Conservation (phyloP, 192 early-diverging fungal genomes). For the Backusella sp. region DNA sequence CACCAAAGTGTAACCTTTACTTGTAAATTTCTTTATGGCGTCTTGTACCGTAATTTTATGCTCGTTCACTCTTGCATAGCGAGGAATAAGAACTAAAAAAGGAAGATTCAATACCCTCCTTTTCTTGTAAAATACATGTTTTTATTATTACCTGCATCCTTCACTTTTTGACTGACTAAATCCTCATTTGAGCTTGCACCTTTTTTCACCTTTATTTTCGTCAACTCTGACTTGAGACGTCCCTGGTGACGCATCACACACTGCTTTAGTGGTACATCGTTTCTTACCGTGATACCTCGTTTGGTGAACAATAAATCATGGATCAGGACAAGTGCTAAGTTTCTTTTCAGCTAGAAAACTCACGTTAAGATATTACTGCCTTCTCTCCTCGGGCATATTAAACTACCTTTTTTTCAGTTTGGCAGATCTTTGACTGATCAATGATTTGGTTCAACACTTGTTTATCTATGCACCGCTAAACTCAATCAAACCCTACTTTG, state of each 20-base stretch:
- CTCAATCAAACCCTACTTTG: not conserved
- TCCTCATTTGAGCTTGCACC: slow-evolving; percentile 66
- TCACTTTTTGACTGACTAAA: slow-evolving; percentile 61
- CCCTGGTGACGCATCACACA: slow-evolving; percentile 66
- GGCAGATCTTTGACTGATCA: slow-evolving; percentile 46
- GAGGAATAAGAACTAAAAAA: slow-evolving; percentile 59
- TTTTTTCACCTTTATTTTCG: slow-evolving; percentile 70
- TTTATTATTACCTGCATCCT: slow-evolving; percentile 47
- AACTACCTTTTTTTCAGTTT: slow-evolving; percentile 49
- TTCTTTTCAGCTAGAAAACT: slow-evolving; percentile 19
- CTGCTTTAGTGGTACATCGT: slow-evolving; percentile 58
- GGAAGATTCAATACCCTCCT: too few relatives aligned
- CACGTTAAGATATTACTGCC: not conserved
- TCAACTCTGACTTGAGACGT: slow-evolving; percentile 73
- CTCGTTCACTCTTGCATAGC: slow-evolving; percentile 92
- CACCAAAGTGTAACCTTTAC: slow-evolving; percentile 55
- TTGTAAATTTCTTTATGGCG: slow-evolving; percentile 59
- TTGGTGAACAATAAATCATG: slow-evolving; percentile 85
- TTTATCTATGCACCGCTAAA: slow-evolving; percentile 37
- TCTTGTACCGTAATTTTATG: slow-evolving; percentile 67
- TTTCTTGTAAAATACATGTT: too few relatives aligned
- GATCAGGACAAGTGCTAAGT: slow-evolving; percentile 57
- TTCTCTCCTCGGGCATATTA: too few relatives aligned
- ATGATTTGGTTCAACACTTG: slow-evolving; percentile 49
- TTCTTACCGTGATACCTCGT: slow-evolving; percentile 64